These are phyloP conservation scores for Saccharomyces eubayanus DNA, from an alignment of 805 yeast genomes.

Conservation along the genomic window DNA sequence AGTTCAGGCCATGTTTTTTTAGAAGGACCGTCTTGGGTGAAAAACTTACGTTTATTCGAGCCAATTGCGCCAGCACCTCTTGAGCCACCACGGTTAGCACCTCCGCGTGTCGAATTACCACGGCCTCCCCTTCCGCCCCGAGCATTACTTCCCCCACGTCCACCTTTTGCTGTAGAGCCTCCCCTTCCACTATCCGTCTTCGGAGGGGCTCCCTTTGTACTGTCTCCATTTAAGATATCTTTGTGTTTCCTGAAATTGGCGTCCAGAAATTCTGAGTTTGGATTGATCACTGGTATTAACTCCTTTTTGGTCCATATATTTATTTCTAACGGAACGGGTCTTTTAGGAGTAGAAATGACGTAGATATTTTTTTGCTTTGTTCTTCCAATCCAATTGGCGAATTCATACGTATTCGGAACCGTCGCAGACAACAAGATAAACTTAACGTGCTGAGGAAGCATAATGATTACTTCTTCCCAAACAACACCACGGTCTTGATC, in stretches of 20 bases:
- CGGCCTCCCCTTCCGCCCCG: conserved; percentile 22
- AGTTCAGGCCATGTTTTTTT: conserved; percentile 71
- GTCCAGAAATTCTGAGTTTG: conserved; percentile 61
- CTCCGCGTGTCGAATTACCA: conserved; percentile 25
- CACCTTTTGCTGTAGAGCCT: conserved; percentile 19
- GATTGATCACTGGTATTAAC: conserved; percentile 63
- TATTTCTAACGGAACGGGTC: conserved; percentile 93
- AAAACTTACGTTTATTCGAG: conserved; percentile 30
- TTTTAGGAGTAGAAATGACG: conserved; percentile 89
- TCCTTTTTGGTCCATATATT: conserved; percentile 75
- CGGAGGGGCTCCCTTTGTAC: conserved; percentile 16
- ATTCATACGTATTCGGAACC: conserved; percentile 95
- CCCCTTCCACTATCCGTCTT: conserved; percentile 21
- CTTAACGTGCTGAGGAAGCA: conserved; percentile 94
- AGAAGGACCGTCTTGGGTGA: conserved; percentile 57
- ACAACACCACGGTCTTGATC: conserved; percentile 97
- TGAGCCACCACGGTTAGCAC: conserved; percentile 30
- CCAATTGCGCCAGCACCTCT: conserved; percentile 37
- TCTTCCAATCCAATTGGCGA: conserved; percentile 98
- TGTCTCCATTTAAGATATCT: conserved; percentile 39
- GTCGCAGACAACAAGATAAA: conserved; percentile 89
- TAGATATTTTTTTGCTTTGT: conserved; percentile 93
- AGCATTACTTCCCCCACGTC: conserved; percentile 20
- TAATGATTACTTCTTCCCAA: conserved; percentile 98
- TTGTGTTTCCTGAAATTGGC: conserved; percentile 54